Evolutionary conservation across 2,329 filamentous ascomycete species (phyloP).

Genomic region (Lasiodiplodia sp.): DNA sequence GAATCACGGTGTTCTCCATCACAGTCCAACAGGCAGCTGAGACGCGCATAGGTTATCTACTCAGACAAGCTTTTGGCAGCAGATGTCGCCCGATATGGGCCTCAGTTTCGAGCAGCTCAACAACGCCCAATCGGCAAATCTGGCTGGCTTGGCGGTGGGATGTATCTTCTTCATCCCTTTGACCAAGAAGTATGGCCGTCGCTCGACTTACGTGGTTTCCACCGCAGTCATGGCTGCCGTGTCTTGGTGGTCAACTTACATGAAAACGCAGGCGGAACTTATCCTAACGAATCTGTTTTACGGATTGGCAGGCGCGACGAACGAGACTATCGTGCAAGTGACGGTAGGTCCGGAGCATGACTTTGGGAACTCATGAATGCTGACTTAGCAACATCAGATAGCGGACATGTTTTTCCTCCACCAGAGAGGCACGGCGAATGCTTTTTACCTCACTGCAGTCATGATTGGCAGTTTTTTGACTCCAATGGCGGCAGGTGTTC

Average conservation of each 20-base stretch:
- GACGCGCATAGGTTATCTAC: background rate
- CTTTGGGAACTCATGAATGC: background rate
- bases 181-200: constrained; percentile 55
- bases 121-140: constrained; percentile 54
- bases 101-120: constrained; percentile 44
- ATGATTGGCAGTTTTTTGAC: constrained; percentile 27
- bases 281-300: constrained; percentile 53
- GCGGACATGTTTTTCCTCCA: constrained; percentile 59
- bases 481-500: background rate
- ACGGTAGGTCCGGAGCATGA: constrained; percentile 35
- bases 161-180: constrained; percentile 55
- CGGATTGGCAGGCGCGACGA: constrained; percentile 53
- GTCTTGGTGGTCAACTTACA: constrained; percentile 53
- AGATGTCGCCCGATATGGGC: constrained; percentile 45
- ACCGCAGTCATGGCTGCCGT: constrained; percentile 46
- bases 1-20: background rate
- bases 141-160: constrained; percentile 52
- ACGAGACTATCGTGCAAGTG: constrained; percentile 47
- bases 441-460: constrained; percentile 50
- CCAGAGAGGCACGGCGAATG: constrained; percentile 57
- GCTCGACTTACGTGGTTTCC: constrained; percentile 56
- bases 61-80: constrained; percentile 38
- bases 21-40: background rate
- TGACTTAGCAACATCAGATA: constrained; percentile 35
- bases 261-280: constrained; percentile 52